Percentiles rank a stretch among this genome's conserved stretches.
phyloP scores from a whole-genome alignment of 495 filamentous ascomycete species.

The Trypethelium eluteriae region DNA sequence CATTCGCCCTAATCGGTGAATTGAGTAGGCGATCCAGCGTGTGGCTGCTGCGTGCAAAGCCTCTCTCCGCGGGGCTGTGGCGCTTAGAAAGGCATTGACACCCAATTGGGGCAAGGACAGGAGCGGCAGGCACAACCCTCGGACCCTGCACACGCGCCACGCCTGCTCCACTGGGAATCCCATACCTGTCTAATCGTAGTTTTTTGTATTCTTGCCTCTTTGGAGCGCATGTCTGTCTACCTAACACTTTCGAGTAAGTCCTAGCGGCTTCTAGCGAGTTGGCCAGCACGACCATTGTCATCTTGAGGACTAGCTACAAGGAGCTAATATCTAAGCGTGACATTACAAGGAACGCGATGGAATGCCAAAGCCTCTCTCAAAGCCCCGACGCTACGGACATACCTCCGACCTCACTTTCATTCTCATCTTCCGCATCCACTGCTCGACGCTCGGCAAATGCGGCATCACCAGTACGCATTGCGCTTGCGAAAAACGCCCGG shows the following conservation, averaged over 20 bases:
- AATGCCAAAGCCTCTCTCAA: constrained; percentile 1
- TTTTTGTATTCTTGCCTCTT: too few relatives aligned
- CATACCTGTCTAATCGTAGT: too few relatives aligned
- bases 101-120: not conserved
- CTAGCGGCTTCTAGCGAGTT: not conserved
- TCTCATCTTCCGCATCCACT: not conserved
- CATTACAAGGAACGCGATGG: not conserved
- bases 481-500: not conserved
- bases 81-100: not conserved
- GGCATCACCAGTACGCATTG: not conserved
- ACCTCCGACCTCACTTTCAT: not conserved
- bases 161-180: too few relatives aligned
- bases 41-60: not conserved
- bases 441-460: not conserved
- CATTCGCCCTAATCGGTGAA: constrained; percentile 6
- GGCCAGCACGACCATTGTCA: not conserved
- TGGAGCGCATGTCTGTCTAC: too few relatives aligned
- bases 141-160: not conserved
- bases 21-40: not conserved
- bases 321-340: not conserved
- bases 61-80: constrained; percentile 8
- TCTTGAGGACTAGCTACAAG: constrained; percentile 1
- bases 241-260: too few relatives aligned
- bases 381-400: not conserved
- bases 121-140: not conserved